A percentile compares a stretch with the other conserved stretches of the same genome.
Evolutionary conservation across 2,329 filamentous ascomycete species (phyloP).

Genomic region (Colletotrichum brevisporum): DNA sequence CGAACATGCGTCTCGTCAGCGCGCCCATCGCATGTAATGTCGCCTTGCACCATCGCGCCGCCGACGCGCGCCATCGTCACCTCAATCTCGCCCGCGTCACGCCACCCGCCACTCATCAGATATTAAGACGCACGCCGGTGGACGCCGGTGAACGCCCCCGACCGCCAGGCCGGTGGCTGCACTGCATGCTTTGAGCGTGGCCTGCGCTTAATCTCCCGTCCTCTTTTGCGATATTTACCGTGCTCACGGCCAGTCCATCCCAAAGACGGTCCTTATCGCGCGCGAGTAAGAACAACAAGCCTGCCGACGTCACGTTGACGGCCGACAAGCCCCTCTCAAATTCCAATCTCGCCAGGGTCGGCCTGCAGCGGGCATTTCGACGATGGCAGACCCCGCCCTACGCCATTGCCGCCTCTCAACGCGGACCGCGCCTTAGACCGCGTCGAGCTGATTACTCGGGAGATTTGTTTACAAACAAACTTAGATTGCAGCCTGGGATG

Average conservation of each 20-base stretch:
- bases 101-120: background rate
- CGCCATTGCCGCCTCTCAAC: conserved; percentile 6
- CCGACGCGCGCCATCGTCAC: conserved; percentile 19
- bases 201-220: conserved; percentile 6
- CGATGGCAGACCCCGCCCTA: conserved; percentile 24
- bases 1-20: conserved; percentile 7
- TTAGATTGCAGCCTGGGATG: background rate
- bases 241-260: conserved; percentile 13
- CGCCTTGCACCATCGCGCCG: conserved; percentile 16
- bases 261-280: conserved; percentile 2
- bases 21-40: conserved; percentile 3
- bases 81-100: background rate
- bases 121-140: background rate
- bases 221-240: conserved; percentile 4
- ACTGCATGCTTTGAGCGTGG: background rate
- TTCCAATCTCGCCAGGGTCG: conserved; percentile 20
- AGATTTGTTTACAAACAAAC: conserved; percentile 37
- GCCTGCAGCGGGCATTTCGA: conserved; percentile 15
- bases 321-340: conserved; percentile 4
- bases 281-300: conserved; percentile 1
- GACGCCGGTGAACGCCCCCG: background rate
- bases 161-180: background rate
- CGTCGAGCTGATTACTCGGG: conserved; percentile 18
- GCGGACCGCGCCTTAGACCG: conserved; percentile 25
- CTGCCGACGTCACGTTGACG: conserved; percentile 21